Percentiles rank a stretch among this genome's conserved stretches.
Evolutionary conservation across 768 basidiomycete genomes (phyloP).

Genomic region (Polyporus arcularius): DNA sequence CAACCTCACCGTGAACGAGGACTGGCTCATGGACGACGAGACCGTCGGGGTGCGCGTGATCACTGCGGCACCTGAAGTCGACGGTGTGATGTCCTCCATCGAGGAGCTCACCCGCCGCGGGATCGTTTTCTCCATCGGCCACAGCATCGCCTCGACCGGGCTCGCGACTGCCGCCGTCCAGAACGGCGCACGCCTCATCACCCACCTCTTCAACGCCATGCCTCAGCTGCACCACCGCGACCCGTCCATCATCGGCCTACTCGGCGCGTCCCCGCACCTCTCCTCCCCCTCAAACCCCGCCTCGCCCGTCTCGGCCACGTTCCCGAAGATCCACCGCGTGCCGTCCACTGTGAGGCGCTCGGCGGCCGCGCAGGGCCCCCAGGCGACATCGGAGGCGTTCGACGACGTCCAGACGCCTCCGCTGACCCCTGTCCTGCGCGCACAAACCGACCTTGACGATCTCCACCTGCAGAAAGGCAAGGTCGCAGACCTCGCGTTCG

Average conservation of each 20-base stretch:
- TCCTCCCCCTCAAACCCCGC: conserved; percentile 35
- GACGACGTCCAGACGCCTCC: conserved; percentile 61
- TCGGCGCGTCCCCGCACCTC: conserved; percentile 74
- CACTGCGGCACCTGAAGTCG: conserved; percentile 85
- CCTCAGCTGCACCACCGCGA: conserved; percentile 88
- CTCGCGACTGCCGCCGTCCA: conserved; percentile 70
- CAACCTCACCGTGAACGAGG: conserved; percentile 63
- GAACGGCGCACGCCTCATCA: conserved; percentile 81
- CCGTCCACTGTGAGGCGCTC: conserved; percentile 20
- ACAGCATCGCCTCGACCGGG: conserved; percentile 78
- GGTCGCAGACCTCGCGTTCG: conserved; percentile 48
- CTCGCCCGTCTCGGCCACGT: conserved; percentile 20
- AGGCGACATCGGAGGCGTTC: conserved; percentile 58
- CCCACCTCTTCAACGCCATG: conserved; percentile 94
- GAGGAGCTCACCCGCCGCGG: conserved; percentile 60
- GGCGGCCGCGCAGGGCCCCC: conserved; percentile 16
- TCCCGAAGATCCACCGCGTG: conserved; percentile 19
- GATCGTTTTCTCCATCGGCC: conserved; percentile 83
- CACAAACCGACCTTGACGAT: conserved; percentile 24
- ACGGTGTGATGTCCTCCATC: conserved; percentile 77
- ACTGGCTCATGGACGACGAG: conserved; percentile 58
- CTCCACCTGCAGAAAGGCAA: conserved; percentile 48
- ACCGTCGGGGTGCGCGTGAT: conserved; percentile 71
- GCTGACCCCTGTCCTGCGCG: conserved; percentile 41
- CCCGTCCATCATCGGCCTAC: conserved; percentile 86